Base-by-base conservation (phyloP, 768 basidiomycete species). In the Leucocoprinus leucothites region DNA sequence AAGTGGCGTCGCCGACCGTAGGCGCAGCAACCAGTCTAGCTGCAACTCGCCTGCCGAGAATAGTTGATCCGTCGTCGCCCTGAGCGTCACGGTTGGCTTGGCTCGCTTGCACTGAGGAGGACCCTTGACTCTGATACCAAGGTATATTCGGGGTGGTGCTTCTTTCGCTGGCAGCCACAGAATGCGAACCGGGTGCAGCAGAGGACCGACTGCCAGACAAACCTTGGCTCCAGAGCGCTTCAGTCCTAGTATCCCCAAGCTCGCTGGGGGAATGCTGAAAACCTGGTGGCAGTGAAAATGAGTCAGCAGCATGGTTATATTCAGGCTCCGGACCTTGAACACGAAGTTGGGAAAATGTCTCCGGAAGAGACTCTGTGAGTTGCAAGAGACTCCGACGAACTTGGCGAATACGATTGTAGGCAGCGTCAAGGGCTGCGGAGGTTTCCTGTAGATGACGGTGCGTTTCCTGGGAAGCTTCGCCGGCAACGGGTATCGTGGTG, bases 351-450 rank as follows among this genome's bases (percentile, higher is more conserved):
- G 58, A 31, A 55, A 57, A 51, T 34, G 61, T 47, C 46, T 48
- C 58, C 36, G 71, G 64, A 18, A 69, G 45, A n/a, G 66, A 64
- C n/a, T 74, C 73, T 6, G 74, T 66, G 16, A 82, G 66, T 56
- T 73, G 71, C 48, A 76, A 67, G 34, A 85, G 72, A 58, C 72
- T 81, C 26, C 74, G 75, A 56, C 82, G 76, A 48, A 84, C 75
- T 65, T 79, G 77, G 47, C 76, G 74, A 62, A 85, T 79, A 44
- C 80, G 76, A 58, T 71, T 74, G 65, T 80, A 82, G 19, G 81
- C 82, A 34, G 76, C 74, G 51, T 82, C 79, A 36, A 84, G 69
- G 6, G 78, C 78, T n/a, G 70, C 68, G 38, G 82, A 76, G n/a
- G 81, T 80, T 53, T 76, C 72, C 31, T 77, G 77, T 26, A 82